Evolutionary conservation across 495 filamentous ascomycete genomes (phyloP).

Genomic region (Amphirosellinia nigrospora): DNA sequence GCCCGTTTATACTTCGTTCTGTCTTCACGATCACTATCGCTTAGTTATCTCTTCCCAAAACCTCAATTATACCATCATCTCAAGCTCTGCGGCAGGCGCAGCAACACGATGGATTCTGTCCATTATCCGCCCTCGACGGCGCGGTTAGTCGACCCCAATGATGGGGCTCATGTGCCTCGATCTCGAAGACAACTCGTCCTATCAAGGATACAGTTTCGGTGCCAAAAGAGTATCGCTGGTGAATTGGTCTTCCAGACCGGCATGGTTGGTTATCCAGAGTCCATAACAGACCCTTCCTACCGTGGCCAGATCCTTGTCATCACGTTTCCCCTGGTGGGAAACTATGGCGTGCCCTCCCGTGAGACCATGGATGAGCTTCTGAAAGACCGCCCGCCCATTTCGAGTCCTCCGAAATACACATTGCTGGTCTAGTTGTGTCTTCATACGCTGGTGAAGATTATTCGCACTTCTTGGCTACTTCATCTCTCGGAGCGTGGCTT

Average conservation of each 20-base stretch:
- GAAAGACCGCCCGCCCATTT: conserved; percentile 87
- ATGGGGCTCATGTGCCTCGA: conserved; percentile 77
- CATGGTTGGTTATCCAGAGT: conserved; percentile 98
- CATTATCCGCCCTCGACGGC: conserved; percentile 64
- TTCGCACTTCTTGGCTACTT: conserved; percentile 89
- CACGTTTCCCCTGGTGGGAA: conserved; percentile 89
- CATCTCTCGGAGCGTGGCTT: conserved; percentile 91
- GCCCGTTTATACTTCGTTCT: conserved; percentile 10
- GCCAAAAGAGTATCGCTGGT: conserved; percentile 89
- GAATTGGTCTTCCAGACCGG: conserved; percentile 99
- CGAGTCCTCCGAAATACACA: conserved; percentile 88
- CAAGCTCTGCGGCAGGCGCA: background rate
- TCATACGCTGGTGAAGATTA: conserved; percentile 92
- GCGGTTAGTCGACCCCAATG: conserved; percentile 49
- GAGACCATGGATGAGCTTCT: conserved; percentile 82
- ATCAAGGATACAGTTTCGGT: conserved; percentile 94
- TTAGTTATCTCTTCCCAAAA: background rate
- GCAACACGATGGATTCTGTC: conserved; percentile 45
- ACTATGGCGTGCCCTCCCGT: conserved; percentile 92
- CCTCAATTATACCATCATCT: conserved; percentile 1
- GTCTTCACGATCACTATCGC: conserved; percentile 13
- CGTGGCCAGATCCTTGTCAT: conserved; percentile 90
- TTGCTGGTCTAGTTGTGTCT: conserved; percentile 86
- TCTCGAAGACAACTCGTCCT: conserved; percentile 85
- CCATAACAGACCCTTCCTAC: conserved; percentile 91